Base-by-base conservation (phyloP, 257 asterid genomes). In the Solanum sparsipilum region DNA sequence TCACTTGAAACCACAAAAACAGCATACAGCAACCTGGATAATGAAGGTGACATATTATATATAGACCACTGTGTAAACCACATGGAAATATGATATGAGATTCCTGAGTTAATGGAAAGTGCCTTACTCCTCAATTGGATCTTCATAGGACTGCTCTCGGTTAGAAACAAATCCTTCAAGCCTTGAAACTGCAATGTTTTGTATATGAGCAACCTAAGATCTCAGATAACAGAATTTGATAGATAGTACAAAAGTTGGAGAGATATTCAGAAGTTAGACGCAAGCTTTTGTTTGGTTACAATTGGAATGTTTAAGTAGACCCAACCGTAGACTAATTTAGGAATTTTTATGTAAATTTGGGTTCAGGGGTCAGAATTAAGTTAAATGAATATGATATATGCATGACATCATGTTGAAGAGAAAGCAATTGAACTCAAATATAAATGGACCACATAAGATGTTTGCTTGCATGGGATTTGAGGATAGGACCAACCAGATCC, bases 161-260 rank as follows among this genome's bases (percentile, higher is more conserved):
- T 97, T 97, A 86, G 99, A 97, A 90, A 97, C 98, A 94, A 97
- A 97, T 88, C 99, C 99, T 95, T 97, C 99, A 86, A 97, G 99
- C 93, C 99, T 97, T 92, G 99, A 97, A 94, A 97, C 99, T 97
- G 99, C 89, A 92, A 92, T 67, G 88, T 84, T 84, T 79, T 70
- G 91, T 75, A 48, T 63, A 89, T 88, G 84, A 89, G 84, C 84
- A 87, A 90, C 88, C 76, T 87, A 90, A 88, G 44, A 63, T 48
- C 46, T 82, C 86, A 48, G 86, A 31, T 82, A 29, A 82, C 34
- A 82, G 86, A 41, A 82, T 82, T 82, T 21, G 25, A 52, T 23
- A 82, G 86, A 31, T 81, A 29, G 71, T 36, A 48, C 27, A 82
- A 31, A 82, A 82, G 71, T 16, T 7, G 27, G 25, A 46, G 60